phyloP scores from a whole-genome alignment of 768 basidiomycete species.

The Lactarius sp. region DNA sequence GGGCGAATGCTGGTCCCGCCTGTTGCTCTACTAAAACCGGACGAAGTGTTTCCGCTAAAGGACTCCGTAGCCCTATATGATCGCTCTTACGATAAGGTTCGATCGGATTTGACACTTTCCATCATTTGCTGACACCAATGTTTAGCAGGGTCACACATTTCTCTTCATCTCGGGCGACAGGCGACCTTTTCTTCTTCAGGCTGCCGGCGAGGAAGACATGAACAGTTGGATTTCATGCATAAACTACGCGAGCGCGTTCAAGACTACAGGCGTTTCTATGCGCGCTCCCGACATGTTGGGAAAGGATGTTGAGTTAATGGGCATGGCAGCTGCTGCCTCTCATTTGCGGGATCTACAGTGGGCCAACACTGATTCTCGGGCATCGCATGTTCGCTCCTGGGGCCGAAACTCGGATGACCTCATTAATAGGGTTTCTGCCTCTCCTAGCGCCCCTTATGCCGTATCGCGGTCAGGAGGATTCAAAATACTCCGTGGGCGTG shows the following conservation, averaged over 20 bases:
- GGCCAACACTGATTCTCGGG: constrained; percentile 27
- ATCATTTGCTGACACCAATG: not conserved
- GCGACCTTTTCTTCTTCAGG: constrained; percentile 78
- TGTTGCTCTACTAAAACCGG: constrained; percentile 57
- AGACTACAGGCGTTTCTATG: constrained; percentile 76
- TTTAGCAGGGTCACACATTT: constrained; percentile 49
- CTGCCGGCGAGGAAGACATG: constrained; percentile 61
- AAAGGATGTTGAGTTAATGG: constrained; percentile 69
- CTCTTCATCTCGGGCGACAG: constrained; percentile 72
- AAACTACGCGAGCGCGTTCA: constrained; percentile 94
- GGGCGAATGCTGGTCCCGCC: constrained; percentile 38
- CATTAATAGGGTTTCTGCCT: constrained; percentile 14
- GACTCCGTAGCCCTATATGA: constrained; percentile 81
- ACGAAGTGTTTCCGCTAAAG: constrained; percentile 77
- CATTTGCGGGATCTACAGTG: constrained; percentile 67
- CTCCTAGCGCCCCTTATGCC: constrained; percentile 9
- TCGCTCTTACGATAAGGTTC: constrained; percentile 68
- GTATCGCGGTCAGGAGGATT: not conserved
- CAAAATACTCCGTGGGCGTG: constrained; percentile 18
- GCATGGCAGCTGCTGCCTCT: constrained; percentile 80
- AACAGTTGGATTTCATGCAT: constrained; percentile 89
- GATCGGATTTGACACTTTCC: constrained; percentile 22
- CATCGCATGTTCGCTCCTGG: constrained; percentile 36
- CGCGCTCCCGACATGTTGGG: constrained; percentile 65
- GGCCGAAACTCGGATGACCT: constrained; percentile 27